These are phyloP conservation scores for Kodamaea ohmeri DNA, from an alignment of 1,139 yeast species.

Conservation along the genomic window DNA sequence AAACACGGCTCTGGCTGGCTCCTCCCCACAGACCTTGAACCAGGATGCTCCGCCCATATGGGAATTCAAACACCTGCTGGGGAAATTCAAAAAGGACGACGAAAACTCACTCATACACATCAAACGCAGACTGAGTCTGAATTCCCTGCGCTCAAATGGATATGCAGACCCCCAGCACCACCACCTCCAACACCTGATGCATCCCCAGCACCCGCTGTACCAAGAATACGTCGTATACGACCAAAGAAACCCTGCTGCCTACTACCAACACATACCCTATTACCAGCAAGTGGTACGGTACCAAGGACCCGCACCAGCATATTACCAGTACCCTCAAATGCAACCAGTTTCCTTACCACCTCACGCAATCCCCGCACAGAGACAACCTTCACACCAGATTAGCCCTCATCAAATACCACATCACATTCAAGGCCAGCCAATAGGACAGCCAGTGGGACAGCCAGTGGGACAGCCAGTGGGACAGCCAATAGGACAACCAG, in stretches of 20 bases:
- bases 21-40: slow-evolving; percentile 17
- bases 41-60: slow-evolving; percentile 47
- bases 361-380: neutral
- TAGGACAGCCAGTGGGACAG: no score
- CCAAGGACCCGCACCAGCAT: slow-evolving; percentile 3
- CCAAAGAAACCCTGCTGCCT: slow-evolving; percentile 3
- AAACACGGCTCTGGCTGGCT: slow-evolving; percentile 11
- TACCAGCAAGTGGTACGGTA: slow-evolving; percentile 6
- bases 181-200: slow-evolving; percentile 4
- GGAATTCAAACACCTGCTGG: slow-evolving; percentile 88
- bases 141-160: slow-evolving; percentile 16
- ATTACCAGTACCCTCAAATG: slow-evolving; percentile 5
- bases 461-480: no score
- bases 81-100: slow-evolving; percentile 74
- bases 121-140: slow-evolving; percentile 57
- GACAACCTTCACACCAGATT: neutral
- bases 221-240: slow-evolving; percentile 5
- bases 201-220: slow-evolving; percentile 7
- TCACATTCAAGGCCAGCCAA: no score
- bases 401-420: neutral
- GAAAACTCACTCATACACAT: slow-evolving; percentile 61
- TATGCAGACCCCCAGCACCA: slow-evolving; percentile 12
- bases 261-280: slow-evolving; percentile 9
- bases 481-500: no score
- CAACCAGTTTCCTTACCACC: neutral